Conservation (phyloP, 31 red algal species). For the Asparagopsis taxiformis region DNA sequence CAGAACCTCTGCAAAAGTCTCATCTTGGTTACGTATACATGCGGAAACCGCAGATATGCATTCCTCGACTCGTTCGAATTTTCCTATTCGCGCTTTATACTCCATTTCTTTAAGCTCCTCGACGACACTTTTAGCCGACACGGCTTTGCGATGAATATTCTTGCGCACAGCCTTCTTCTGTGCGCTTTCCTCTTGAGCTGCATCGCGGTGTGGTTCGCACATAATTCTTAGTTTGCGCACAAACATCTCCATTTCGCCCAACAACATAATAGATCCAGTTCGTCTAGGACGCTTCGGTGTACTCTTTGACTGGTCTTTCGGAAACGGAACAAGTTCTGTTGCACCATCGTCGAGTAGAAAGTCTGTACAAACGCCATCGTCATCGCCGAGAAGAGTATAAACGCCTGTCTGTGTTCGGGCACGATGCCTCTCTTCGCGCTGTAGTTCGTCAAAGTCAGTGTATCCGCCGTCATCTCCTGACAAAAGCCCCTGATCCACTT, state of each 20-base stretch:
- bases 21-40: conserved; percentile 12
- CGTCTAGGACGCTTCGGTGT: conserved; percentile 5
- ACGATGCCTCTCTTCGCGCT: neutral
- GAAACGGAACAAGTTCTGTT: neutral
- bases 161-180: conserved; percentile 23
- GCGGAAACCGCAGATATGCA: conserved; percentile 23
- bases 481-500: conserved; percentile 41
- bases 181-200: conserved; percentile 12
- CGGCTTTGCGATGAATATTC: conserved; percentile 22
- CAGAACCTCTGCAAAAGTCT: conserved; percentile 13
- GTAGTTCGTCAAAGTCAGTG: conserved; percentile 6
- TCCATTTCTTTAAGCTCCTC: conserved; percentile 20
- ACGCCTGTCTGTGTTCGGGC: neutral
- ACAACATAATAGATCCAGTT: neutral
- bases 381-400: conserved; percentile 7
- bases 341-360: neutral
- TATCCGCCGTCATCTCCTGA: conserved; percentile 60
- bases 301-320: neutral
- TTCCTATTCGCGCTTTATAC: neutral
- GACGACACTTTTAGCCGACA: conserved; percentile 22
- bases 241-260: conserved; percentile 8
- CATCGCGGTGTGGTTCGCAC: conserved; percentile 20
- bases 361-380: neutral
- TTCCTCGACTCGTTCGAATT: conserved; percentile 11
- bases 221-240: conserved; percentile 5